Conservation (phyloP, 768 basidiomycete genomes). For the Boletus reticulatus region DNA sequence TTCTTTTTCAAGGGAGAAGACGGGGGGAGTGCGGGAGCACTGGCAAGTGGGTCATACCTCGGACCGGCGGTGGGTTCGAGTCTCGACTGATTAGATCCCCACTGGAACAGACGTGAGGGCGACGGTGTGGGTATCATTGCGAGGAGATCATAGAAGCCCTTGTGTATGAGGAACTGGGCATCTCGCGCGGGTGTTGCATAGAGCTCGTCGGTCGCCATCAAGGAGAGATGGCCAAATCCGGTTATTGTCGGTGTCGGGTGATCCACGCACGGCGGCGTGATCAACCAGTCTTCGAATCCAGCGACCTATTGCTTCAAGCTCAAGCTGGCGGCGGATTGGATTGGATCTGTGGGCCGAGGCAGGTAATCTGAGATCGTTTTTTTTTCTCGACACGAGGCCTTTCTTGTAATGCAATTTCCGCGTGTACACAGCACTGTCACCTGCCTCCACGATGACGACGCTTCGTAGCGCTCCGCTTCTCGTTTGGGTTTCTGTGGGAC, state of each 20-base stretch:
- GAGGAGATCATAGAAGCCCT: constrained; percentile 87
- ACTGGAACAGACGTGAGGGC: constrained; percentile 59
- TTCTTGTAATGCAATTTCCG: constrained; percentile 30
- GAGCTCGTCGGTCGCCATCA: neutral
- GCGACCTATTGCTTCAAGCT: neutral
- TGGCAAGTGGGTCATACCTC: constrained; percentile 58
- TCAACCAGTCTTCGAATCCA: neutral
- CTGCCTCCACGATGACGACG: constrained; percentile 14
- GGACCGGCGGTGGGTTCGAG: constrained; percentile 52
- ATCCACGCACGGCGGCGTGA: neutral
- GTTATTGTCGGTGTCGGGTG: neutral
- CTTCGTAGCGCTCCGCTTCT: constrained; percentile 15
- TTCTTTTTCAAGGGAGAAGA: constrained; percentile 46
- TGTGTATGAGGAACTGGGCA: constrained; percentile 77
- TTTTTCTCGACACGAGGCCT: constrained; percentile 15
- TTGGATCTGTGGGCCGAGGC: neutral
- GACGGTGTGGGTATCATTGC: constrained; percentile 72
- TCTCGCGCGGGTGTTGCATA: neutral
- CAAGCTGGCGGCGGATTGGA: neutral
- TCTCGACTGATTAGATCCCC: constrained; percentile 44
- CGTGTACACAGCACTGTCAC: constrained; percentile 22
- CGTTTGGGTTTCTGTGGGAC: constrained; percentile 10
- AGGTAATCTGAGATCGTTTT: neutral
- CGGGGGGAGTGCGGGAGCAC: constrained; percentile 27
- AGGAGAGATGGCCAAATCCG: too few species aligned